Evolutionary conservation across 2,329 filamentous ascomycete genomes (phyloP).

Genomic region (Whalleya microplaca): DNA sequence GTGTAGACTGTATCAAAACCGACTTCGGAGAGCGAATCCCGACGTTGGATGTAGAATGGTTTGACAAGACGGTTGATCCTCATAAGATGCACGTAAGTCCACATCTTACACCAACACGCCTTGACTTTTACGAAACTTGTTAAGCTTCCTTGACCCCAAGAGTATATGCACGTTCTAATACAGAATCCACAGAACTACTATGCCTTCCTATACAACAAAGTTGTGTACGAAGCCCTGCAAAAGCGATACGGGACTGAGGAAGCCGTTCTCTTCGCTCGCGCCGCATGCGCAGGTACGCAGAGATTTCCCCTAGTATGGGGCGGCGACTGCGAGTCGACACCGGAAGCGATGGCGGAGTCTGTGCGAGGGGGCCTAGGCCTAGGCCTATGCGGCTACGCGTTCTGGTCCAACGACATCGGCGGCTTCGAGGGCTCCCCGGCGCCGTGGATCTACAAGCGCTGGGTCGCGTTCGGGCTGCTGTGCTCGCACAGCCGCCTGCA

Average conservation of each 20-base stretch:
- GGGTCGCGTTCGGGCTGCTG: conserved; percentile 75
- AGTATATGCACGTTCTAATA: not conserved
- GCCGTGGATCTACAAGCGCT: conserved; percentile 74
- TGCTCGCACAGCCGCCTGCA: conserved; percentile 73
- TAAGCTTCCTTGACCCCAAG: not conserved
- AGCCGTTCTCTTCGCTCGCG: conserved; percentile 68
- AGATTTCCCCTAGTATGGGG: conserved; percentile 74
- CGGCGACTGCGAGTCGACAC: conserved; percentile 75
- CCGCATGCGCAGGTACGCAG: conserved; percentile 70
- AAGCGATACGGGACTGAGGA: conserved; percentile 54
- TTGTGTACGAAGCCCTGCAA: conserved; percentile 69
- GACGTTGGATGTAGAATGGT: conserved; percentile 65
- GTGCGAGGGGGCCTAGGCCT: conserved; percentile 67
- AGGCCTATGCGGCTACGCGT: conserved; percentile 66
- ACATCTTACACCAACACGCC: not conserved
- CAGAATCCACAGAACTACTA: conserved; percentile 62
- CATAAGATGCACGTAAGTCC: conserved; percentile 63
- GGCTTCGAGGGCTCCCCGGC: conserved; percentile 71
- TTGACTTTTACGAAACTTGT: not conserved
- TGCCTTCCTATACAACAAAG: conserved; percentile 72
- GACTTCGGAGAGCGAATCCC: conserved; percentile 78
- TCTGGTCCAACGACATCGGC: conserved; percentile 73
- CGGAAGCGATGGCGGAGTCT: conserved; percentile 73
- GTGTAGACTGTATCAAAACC: conserved; percentile 74
- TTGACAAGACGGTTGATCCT: conserved; percentile 61